Evolutionary conservation across 805 yeast species (phyloP), one percentile per base, ranked within the genome.

Genomic region (Kodamaea hsintzibuensis): DNA sequence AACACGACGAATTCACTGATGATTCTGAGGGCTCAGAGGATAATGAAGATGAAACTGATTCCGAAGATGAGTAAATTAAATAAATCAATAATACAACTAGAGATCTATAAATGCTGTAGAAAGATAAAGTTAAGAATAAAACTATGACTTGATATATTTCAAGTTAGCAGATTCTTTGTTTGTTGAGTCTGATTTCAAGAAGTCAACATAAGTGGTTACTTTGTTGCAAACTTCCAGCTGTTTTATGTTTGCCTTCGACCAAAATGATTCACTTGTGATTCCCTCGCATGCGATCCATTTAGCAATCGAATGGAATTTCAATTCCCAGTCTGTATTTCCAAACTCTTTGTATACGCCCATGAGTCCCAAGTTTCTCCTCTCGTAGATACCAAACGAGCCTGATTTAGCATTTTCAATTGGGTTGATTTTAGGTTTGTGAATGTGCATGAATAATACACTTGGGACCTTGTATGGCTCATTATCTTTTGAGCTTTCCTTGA

Each of bases 221-320:
- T 53, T 55, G 8, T 55, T 44, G 52, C 73, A 69, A 6, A 64
- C 66, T 14, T 53, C 47, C n/a, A 27, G 22, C 48, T 59, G 62
- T 7, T 53, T 52, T 18, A 55, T 43, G 1, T 56, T 39, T 7
- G 59, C 60, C 1, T 55, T 53, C 43, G 52, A 53, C 67, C 68
- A 66, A 52, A 61, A 65, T 7, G 50, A 14, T 8, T 55, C 57
- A 43, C 63, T 59, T 19, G 58, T 56, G 43, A 65, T 59, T 6
- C 65, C 67, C 39, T 53, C 46, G 47, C 69, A 66, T 2, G 66
- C 66, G 18, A 65, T 60, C 67, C 67, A 65, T 49, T 61, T 57
- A 10, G 65, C 57, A 22, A 64, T 62, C 7, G 62, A 50, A 51
- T 64, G 62, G 53, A 65, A 61, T 43, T 49, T 57, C 49, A 64